Conservation (phyloP, 2,329 filamentous ascomycete genomes). For the Trichophyton verrucosum region DNA sequence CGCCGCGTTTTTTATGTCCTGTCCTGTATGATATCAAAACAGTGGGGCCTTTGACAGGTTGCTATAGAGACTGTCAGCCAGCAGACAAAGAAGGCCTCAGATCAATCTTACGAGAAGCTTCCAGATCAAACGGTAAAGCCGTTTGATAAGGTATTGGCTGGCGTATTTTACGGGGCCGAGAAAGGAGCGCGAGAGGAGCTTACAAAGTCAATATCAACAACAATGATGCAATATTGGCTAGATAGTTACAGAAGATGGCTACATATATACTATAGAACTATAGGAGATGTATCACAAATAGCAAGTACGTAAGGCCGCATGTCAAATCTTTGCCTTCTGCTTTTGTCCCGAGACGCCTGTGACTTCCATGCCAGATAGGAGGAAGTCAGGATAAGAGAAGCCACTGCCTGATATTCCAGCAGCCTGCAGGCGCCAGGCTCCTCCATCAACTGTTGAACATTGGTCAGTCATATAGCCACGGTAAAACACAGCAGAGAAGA, state of each 20-base stretch:
- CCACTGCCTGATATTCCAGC: constrained; percentile 22
- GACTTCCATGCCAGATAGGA: constrained; percentile 42
- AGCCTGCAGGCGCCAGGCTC: constrained; percentile 28
- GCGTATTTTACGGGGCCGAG: background rate
- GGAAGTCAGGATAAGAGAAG: constrained; percentile 46
- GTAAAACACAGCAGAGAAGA: constrained; percentile 7
- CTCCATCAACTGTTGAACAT: constrained; percentile 26
- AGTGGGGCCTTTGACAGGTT: background rate
- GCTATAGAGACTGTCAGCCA: background rate
- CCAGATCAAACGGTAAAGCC: background rate
- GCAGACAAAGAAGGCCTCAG: background rate
- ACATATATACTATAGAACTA: background rate
- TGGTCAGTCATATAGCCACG: background rate
- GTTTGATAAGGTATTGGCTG: background rate
- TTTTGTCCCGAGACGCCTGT: constrained; percentile 48
- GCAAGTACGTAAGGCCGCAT: background rate
- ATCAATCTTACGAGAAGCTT: background rate
- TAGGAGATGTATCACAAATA: background rate
- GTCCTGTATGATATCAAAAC: background rate
- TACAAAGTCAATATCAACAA: too few relatives aligned
- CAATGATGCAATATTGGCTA: too few relatives aligned
- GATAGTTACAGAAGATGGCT: too few relatives aligned
- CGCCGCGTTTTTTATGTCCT: background rate
- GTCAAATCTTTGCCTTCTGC: constrained; percentile 41
- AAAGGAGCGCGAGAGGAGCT: too few relatives aligned